Evolutionary conservation across 2,329 filamentous ascomycete genomes (phyloP).

Genomic region (Alternaria tenuissima): DNA sequence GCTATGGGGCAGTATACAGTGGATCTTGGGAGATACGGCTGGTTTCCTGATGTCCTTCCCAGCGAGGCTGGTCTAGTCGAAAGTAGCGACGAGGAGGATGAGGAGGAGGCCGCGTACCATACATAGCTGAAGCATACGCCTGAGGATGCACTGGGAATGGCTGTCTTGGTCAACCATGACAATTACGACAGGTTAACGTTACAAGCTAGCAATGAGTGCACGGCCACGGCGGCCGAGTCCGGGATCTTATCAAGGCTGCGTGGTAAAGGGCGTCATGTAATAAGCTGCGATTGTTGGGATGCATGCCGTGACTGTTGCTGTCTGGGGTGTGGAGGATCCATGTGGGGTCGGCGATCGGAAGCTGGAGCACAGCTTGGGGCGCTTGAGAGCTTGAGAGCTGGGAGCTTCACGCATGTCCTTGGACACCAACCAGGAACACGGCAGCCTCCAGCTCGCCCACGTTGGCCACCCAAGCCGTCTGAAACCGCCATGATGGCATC

Average conservation of each 20-base stretch:
- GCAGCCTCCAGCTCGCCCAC: slow-evolving; percentile 46
- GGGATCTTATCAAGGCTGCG: slow-evolving; percentile 37
- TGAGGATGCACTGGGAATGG: slow-evolving; percentile 4
- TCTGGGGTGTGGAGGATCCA: slow-evolving; percentile 29
- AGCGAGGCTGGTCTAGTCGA: slow-evolving; percentile 54
- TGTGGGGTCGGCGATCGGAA: slow-evolving; percentile 30
- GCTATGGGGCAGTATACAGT: slow-evolving; percentile 58
- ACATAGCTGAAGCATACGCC: slow-evolving; percentile 38
- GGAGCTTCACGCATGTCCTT: slow-evolving; percentile 17
- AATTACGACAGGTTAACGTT: slow-evolving; percentile 17
- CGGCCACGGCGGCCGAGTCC: slow-evolving; percentile 36
- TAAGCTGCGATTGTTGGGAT: slow-evolving; percentile 33
- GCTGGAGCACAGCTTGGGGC: slow-evolving; percentile 18
- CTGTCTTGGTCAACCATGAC: slow-evolving; percentile 10
- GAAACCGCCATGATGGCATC: slow-evolving; percentile 45
- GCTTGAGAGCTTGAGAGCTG: slow-evolving; percentile 10
- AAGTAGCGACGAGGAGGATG: slow-evolving; percentile 44
- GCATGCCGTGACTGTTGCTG: slow-evolving; percentile 37
- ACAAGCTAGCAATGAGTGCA: slow-evolving; percentile 24
- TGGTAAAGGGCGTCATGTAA: slow-evolving; percentile 28
- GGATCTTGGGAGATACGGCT: slow-evolving; percentile 58
- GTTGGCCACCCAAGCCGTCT: slow-evolving; percentile 43
- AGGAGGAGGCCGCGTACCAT: slow-evolving; percentile 45
- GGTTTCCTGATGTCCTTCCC: slow-evolving; percentile 61
- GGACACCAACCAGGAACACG: slow-evolving; percentile 20